phyloP scores from a whole-genome alignment of 108 stramenopile genomes.

The Cyclotella kingstonii region DNA sequence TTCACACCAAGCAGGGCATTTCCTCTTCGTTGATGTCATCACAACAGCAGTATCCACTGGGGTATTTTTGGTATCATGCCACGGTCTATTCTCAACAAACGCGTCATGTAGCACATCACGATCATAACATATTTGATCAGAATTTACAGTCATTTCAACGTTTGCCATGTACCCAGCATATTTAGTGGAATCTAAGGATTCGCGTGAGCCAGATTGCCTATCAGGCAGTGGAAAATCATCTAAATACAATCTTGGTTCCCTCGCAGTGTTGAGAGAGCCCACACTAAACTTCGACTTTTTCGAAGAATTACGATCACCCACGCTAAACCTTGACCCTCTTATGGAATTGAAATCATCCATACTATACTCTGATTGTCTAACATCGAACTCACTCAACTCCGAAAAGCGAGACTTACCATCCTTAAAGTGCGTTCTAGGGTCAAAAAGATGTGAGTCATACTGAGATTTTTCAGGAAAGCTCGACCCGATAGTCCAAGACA shows the following conservation, averaged over 20 bases:
- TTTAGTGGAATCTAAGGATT: no score
- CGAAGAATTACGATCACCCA: no score
- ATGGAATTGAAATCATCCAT: background rate
- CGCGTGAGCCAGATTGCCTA: no score
- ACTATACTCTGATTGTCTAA: background rate
- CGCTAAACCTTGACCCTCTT: no score
- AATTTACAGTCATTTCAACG: slow-evolving; percentile 1
- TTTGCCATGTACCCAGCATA: no score
- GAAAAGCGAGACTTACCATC: slow-evolving; percentile 23
- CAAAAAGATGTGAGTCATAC: slow-evolving; percentile 34
- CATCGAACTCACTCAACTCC: background rate
- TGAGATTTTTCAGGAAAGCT: slow-evolving; percentile 9
- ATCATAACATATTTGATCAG: no score
- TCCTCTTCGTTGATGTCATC: background rate
- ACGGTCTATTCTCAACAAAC: background rate
- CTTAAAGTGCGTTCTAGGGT: slow-evolving; percentile 30
- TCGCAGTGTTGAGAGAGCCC: no score
- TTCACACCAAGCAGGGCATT: slow-evolving; percentile 21
- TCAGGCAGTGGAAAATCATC: no score
- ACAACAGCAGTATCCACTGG: background rate
- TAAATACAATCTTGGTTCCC: no score
- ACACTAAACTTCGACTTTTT: no score
- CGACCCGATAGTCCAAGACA: slow-evolving; percentile 1
- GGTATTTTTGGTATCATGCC: background rate
- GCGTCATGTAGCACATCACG: background rate